A percentile compares a stretch with the other conserved stretches of the same genome.
These are phyloP conservation scores for Boletus mariae DNA, from an alignment of 1,284 basidiomycete species.

Conservation along the genomic window DNA sequence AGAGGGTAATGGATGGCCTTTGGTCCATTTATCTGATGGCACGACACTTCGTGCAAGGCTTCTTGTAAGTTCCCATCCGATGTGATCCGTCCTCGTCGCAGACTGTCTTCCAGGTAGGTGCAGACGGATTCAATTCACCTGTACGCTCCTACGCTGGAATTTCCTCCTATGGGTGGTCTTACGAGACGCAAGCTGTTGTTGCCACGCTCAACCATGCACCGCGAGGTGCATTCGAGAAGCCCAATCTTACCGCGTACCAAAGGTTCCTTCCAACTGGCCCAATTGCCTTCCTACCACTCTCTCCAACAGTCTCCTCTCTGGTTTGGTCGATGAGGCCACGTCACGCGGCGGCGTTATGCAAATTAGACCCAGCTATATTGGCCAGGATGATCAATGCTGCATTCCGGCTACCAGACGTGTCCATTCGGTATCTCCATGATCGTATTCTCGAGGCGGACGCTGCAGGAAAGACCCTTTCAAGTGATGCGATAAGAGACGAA, in stretches of 20 bases:
- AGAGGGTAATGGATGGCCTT: constrained; percentile 58
- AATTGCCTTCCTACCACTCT: constrained; percentile 89
- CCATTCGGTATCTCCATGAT: constrained; percentile 67
- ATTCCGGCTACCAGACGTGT: constrained; percentile 81
- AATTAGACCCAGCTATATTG: constrained; percentile 65
- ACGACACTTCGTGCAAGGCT: constrained; percentile 63
- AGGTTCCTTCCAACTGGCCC: constrained; percentile 95
- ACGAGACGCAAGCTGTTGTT: constrained; percentile 88
- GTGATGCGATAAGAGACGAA: constrained; percentile 50
- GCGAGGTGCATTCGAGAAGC: constrained; percentile 51
- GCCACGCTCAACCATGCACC: constrained; percentile 78
- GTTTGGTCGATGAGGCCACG: constrained; percentile 92
- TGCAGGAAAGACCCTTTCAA: constrained; percentile 42
- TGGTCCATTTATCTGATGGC: constrained; percentile 67
- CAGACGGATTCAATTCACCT: constrained; percentile 94
- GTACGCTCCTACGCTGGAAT: constrained; percentile 88
- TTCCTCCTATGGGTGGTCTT: constrained; percentile 88
- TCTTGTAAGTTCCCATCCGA: constrained; percentile 47
- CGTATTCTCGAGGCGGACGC: constrained; percentile 55
- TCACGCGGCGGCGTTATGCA: constrained; percentile 72
- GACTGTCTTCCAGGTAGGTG: constrained; percentile 67
- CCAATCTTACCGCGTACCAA: constrained; percentile 88
- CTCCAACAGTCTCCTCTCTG: constrained; percentile 76
- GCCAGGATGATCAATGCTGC: constrained; percentile 85
- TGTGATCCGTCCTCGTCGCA: constrained; percentile 9